Base-by-base conservation (phyloP, 2,329 filamentous ascomycete species). In the Penicillium decumbens region DNA sequence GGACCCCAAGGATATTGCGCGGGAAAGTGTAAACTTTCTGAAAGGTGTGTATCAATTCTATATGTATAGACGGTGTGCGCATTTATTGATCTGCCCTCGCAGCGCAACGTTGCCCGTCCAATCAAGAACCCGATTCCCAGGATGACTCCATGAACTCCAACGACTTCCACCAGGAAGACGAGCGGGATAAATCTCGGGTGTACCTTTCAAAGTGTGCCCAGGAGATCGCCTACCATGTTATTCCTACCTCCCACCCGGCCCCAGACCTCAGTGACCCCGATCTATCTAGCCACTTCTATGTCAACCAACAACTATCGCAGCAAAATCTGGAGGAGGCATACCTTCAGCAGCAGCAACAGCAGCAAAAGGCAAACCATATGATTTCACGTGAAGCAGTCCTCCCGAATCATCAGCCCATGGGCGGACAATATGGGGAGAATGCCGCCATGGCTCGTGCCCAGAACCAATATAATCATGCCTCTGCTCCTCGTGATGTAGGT, bases 171-270 rank as follows among this genome's bases (percentile, higher is more conserved):
- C 76, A 80, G 51, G 81, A 84, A 48, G 72, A 74, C 41, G 76
- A 82, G 56, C 75, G 81, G 45, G 82, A 85, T 54, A 83, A 83
- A 64, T 84, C 81, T 42, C 78, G 79, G 49, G 71, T 78, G 30
- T 85, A 83, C 59, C 74, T 86, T 28, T 80, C 78, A 48, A 84
- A 83, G 68, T 85, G 82, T 63, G 78, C 84, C 43, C 80, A 85
- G 58, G 83, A 87, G 65, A 80, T 87, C 43, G 81, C 82, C 3
- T 87, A 86, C 60, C 79, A 86, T 53, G 75, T 87, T 29, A 81
- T 83, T 42, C 83, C 83, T n/a, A 78, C 81, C 20, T 75, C 79
- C 30, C 80, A 85, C 57, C 78, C 81, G 43, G 77, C 79, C 18
- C 78, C 80, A 9, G 79, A 82, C 13, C 58, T 74, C 35, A 66